Evolutionary conservation across 768 basidiomycete genomes (phyloP), one percentile per base, ranked within the genome.

Genomic region (Lactarius hatsudake): DNA sequence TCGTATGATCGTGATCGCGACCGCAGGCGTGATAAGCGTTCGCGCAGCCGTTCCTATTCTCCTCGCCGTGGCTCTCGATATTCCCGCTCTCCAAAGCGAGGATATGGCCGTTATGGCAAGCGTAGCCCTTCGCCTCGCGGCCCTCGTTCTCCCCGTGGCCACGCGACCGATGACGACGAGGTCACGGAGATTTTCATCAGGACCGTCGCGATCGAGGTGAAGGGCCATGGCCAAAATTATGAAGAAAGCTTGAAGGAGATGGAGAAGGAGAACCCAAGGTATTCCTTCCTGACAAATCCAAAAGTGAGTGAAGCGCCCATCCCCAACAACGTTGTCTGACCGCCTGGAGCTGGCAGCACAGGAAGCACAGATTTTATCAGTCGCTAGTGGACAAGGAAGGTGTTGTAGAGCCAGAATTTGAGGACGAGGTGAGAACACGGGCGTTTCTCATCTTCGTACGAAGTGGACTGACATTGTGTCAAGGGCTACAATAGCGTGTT

Each of bases 401-500:
- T 51, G 70, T 75, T 40, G 71, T 86, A 26, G 83, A 88, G 32
- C 83, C 88, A 9, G 89, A 90, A 71, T 94, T 94, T 74, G 87
- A 91, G 66, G 93, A 94, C 71, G 92, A 94, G 71, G 92, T 84
- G 72, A 40, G 71, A 38, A 20, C 15, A 30, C 12, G 36, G 34
- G 12, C 4, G 30, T 15, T 59, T 30, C 55, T 15, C 43, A 10
- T n/a, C 10, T 32, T 45, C 54, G 57, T 20, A 10, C 9, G 42
- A 30, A 23, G 15, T 63, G 18, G 15, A 6, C 5, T 62, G 36
- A 34, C 18, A n/a, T 55, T 61, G 38, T 73, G 54, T 40, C 38
- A 43, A 94, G 92, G 93, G 93, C 9, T 91, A 93, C 74, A 90
- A 93, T 72, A 93, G 91, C 1, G 81, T 92, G 4, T 94, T 92